Conservation (phyloP, 2,329 filamentous ascomycete genomes). For the Cytospora paraplurivora region DNA sequence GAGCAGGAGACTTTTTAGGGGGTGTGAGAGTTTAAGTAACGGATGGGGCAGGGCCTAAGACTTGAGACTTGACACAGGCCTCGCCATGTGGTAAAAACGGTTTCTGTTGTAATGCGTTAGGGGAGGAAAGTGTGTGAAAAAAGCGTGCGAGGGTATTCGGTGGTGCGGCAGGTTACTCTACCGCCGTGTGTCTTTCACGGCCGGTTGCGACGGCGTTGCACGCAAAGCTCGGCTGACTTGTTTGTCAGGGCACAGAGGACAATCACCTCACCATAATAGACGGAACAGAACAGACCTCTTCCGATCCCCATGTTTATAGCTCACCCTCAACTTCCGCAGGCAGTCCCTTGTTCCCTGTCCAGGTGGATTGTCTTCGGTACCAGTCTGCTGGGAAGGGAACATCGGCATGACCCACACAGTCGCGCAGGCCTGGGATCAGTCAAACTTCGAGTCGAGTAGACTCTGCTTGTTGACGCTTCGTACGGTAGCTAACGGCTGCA, state of each 20-base stretch:
- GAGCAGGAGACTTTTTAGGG: constrained; percentile 79
- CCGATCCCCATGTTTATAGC: not conserved
- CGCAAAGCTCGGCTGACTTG: constrained; percentile 3
- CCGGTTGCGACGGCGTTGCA: not conserved
- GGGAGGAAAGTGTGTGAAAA: not conserved
- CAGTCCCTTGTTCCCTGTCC: not conserved
- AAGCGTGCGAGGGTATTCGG: constrained; percentile 10
- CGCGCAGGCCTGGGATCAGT: not conserved
- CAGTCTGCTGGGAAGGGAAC: not conserved
- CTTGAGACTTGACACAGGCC: too few species aligned
- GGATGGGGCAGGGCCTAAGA: too few species aligned
- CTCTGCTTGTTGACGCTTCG: not conserved
- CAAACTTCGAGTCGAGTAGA: not conserved
- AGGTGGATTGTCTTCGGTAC: not conserved
- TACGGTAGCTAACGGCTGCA: not conserved
- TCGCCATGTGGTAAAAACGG: not conserved
- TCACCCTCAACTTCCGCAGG: not conserved
- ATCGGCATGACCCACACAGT: not conserved
- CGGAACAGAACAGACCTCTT: constrained; percentile 15
- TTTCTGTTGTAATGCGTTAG: constrained; percentile 12
- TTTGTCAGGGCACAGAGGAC: constrained; percentile 6
- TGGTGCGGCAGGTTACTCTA: constrained; percentile 6
- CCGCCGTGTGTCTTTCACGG: not conserved
- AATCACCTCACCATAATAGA: constrained; percentile 16
- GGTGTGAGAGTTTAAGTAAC: not conserved